A percentile compares a stretch with the other conserved stretches of the same genome.
phyloP scores from a whole-genome alignment of 495 filamentous ascomycete species.

The Aspergillus wentii region DNA sequence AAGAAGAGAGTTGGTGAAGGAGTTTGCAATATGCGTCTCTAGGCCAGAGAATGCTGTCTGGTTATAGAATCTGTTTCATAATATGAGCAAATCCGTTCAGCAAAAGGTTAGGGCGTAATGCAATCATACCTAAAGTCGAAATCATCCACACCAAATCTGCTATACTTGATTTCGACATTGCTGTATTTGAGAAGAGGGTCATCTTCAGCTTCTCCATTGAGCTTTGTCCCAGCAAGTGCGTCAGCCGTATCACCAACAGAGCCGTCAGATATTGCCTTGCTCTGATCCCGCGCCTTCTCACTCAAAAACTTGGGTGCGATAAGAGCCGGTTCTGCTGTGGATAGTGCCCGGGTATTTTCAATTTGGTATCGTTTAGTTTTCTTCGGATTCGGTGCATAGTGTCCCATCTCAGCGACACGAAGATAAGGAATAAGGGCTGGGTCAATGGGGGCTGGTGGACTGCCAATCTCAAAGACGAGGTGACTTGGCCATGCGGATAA shows the following conservation, averaged over 20 bases:
- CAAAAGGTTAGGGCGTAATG: background rate
- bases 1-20: constrained; percentile 88
- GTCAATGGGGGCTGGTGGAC: constrained; percentile 73
- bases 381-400: constrained; percentile 72
- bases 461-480: constrained; percentile 75
- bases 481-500: constrained; percentile 87
- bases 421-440: constrained; percentile 64
- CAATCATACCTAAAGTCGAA: constrained; percentile 83
- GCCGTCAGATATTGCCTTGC: constrained; percentile 46
- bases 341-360: constrained; percentile 63
- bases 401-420: constrained; percentile 63
- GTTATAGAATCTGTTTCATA: constrained; percentile 76
- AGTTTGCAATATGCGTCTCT: constrained; percentile 94
- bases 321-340: constrained; percentile 47
- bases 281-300: constrained; percentile 74
- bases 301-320: constrained; percentile 85
- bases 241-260: constrained; percentile 59
- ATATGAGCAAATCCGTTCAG: no score
- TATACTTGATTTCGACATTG: constrained; percentile 94
- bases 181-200: constrained; percentile 83
- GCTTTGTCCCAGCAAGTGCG: constrained; percentile 52
- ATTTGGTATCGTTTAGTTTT: constrained; percentile 72
- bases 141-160: constrained; percentile 94
- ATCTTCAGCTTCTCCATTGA: constrained; percentile 55
- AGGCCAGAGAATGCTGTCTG: constrained; percentile 84